Evolutionary conservation across 257 asterid species (phyloP).

Genomic region (Rhazya stricta): DNA sequence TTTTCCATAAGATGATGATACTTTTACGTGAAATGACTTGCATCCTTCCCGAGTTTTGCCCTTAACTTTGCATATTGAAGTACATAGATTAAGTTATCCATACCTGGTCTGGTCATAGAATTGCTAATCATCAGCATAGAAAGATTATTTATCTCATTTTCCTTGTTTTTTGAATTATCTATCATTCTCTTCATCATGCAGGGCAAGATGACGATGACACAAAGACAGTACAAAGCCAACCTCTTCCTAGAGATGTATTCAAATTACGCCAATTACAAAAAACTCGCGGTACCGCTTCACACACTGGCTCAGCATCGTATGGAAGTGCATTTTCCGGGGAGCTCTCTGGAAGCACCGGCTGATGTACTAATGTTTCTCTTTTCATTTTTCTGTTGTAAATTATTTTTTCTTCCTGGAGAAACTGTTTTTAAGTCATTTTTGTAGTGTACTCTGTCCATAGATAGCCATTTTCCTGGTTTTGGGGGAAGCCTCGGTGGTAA

Average conservation of each 20-base stretch:
- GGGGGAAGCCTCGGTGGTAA: neutral
- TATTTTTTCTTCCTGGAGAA: constrained; percentile 8
- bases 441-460: neutral
- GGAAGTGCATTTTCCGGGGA: constrained; percentile 96
- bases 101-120: neutral
- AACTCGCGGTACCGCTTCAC: constrained; percentile 56
- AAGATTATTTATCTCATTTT: too few species aligned
- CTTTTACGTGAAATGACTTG: neutral
- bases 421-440: constrained; percentile 10
- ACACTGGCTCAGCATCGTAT: constrained; percentile 71
- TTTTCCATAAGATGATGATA: neutral
- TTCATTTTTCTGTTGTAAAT: neutral
- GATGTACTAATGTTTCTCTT: constrained; percentile 11
- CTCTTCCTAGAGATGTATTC: constrained; percentile 76
- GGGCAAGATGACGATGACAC: constrained; percentile 83
- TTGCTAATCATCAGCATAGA: neutral
- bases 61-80: neutral
- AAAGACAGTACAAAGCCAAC: constrained; percentile 67
- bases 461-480: neutral
- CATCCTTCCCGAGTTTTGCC: too few species aligned
- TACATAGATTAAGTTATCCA: too few species aligned
- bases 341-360: constrained; percentile 73
- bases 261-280: constrained; percentile 82
- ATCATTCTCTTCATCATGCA: constrained; percentile 11
- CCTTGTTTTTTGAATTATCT: neutral